Evolutionary conservation across 768 basidiomycete genomes (phyloP).

Genomic region (Tulasnella calospora): DNA sequence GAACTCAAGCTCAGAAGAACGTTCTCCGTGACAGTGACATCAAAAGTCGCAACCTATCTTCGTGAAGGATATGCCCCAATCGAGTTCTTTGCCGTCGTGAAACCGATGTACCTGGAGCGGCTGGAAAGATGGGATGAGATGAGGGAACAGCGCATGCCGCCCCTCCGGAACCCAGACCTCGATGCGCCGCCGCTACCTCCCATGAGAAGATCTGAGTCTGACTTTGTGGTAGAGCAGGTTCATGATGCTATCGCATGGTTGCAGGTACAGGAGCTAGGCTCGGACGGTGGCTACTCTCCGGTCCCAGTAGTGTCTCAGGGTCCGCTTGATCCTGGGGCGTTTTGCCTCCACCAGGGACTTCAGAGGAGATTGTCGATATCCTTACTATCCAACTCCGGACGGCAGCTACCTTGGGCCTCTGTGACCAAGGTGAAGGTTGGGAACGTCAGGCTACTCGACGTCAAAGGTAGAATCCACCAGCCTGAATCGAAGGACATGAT

Average conservation of each 20-base stretch:
- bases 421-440: constrained; percentile 72
- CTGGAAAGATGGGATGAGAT: constrained; percentile 92
- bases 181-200: constrained; percentile 36
- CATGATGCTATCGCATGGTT: constrained; percentile 90
- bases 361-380: constrained; percentile 76
- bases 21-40: constrained; percentile 70
- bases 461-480: constrained; percentile 75
- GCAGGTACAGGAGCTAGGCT: constrained; percentile 79
- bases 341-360: constrained; percentile 87
- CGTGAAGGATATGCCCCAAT: constrained; percentile 75
- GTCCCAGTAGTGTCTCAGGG: constrained; percentile 76
- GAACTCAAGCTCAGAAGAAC: constrained; percentile 79
- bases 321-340: constrained; percentile 73
- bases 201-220: constrained; percentile 90
- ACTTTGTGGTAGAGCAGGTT: constrained; percentile 78
- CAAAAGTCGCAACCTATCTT: constrained; percentile 67
- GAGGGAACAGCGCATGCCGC: constrained; percentile 58
- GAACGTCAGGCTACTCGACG: constrained; percentile 78
- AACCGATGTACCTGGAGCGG: constrained; percentile 78
- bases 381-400: constrained; percentile 82
- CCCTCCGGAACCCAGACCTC: constrained; percentile 35
- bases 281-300: constrained; percentile 76
- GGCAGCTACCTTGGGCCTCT: constrained; percentile 81
- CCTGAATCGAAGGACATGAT: constrained; percentile 65
- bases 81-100: constrained; percentile 82